Percentiles rank a stretch among this genome's conserved stretches.
Conservation (phyloP, 768 basidiomycete genomes). For the Cantharellus anzutake region DNA sequence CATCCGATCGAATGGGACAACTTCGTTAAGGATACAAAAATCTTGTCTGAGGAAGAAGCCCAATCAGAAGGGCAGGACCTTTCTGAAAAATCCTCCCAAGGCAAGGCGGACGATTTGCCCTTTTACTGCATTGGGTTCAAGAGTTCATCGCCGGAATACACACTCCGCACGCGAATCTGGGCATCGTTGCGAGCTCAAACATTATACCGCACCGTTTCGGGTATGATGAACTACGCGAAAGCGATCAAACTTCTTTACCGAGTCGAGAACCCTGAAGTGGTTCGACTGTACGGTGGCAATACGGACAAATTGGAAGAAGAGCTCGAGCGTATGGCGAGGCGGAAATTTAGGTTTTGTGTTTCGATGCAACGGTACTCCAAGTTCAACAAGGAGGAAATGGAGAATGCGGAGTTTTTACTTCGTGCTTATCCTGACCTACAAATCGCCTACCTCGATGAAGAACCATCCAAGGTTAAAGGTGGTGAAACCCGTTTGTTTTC, state of each 20-base stretch:
- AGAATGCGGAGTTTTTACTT: constrained; percentile 94
- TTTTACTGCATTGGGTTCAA: constrained; percentile 99
- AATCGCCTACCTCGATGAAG: constrained; percentile 97
- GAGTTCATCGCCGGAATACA: constrained; percentile 95
- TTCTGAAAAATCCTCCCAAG: constrained; percentile 47
- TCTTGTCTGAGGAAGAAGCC: constrained; percentile 86
- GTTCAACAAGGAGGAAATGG: constrained; percentile 98
- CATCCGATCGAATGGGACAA: constrained; percentile 99
- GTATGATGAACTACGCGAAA: constrained; percentile 99
- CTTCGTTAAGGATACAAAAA: constrained; percentile 98
- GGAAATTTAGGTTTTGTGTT: constrained; percentile 98
- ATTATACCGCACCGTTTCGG: constrained; percentile 93
- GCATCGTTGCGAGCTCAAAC: constrained; percentile 97
- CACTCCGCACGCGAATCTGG: constrained; percentile 97
- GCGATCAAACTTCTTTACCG: constrained; percentile 97
- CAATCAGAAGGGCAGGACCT: constrained; percentile 48
- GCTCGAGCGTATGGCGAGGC: constrained; percentile 89
- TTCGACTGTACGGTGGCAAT: constrained; percentile 96
- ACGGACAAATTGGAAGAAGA: constrained; percentile 88
- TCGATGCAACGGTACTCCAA: constrained; percentile 99
- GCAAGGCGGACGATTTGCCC: constrained; percentile 76
- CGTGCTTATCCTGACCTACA: constrained; percentile 97
- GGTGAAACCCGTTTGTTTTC: constrained; percentile 93
- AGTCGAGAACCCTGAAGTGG: constrained; percentile 98
- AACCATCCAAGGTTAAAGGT: constrained; percentile 81